Percentiles rank a stretch among this genome's conserved stretches.
Conservation (phyloP, 306 rosid species). For the Calophaca sinica region DNA sequence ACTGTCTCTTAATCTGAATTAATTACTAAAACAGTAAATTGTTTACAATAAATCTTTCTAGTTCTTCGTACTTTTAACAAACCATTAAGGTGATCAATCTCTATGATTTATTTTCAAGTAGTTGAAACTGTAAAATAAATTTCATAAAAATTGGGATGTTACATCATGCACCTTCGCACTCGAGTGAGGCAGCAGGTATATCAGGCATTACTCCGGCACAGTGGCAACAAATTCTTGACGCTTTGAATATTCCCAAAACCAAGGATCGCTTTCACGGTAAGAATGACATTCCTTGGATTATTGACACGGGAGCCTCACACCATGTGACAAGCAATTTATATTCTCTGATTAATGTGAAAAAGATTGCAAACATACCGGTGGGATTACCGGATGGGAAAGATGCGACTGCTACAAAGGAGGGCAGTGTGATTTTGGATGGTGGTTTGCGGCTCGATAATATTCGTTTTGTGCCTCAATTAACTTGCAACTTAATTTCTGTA, state of each 20-base stretch:
- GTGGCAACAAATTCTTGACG: background rate
- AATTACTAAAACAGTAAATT: too few relatives aligned
- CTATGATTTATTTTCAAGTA: too few relatives aligned
- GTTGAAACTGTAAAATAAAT: too few relatives aligned
- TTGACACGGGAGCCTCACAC: background rate
- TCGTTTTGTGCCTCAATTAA: too few relatives aligned
- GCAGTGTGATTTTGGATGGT: background rate
- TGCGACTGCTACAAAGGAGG: background rate
- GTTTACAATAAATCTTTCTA: too few relatives aligned
- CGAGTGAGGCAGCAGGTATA: background rate
- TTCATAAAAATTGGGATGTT: too few relatives aligned
- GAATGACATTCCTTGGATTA: background rate
- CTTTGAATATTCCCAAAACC: background rate
- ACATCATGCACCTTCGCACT: background rate
- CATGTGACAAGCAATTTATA: background rate
- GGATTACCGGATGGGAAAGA: background rate
- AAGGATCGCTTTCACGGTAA: background rate
- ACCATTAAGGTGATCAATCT: too few relatives aligned
- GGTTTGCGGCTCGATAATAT: too few relatives aligned
- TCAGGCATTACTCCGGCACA: background rate
- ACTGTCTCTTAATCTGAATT: too few relatives aligned
- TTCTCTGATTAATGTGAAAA: background rate
- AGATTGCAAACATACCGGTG: background rate
- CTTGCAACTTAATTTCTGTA: too few relatives aligned
- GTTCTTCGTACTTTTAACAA: too few relatives aligned